Base-by-base conservation (phyloP, 2,329 filamentous ascomycete species). In the Trichoderma koningii region DNA sequence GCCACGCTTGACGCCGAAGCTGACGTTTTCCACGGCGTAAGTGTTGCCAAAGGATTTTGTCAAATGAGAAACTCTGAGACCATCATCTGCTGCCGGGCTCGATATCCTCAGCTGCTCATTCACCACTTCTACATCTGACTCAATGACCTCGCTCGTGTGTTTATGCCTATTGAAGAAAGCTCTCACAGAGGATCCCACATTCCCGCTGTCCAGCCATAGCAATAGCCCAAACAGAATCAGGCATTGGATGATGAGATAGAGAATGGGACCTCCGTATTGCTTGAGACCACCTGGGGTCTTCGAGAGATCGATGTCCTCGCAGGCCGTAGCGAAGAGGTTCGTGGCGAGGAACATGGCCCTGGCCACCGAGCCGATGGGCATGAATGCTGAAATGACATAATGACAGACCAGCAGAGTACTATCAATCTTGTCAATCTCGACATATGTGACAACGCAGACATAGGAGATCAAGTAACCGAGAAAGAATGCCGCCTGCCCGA, bases 1-100 rank as follows among this genome's bases (percentile, higher is more conserved):
- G 56, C 91, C 89, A 55, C 86, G 87, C 17, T 85, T 85, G 38
- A 97, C 89, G 19, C 89, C 89, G 71, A 97, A 97, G 0, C 89
- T 91, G 48, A 96, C 86, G 71, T 97, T 91, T 70, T 96, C 89
- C n/a, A 97, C 92, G 3, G 92, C 93, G 0, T 88, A 87, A 69
- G 89, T 89, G 67, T 83, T 83, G 15, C 87, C 86, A 70, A 97
- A 97, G 0, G 85, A 82, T 76, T 97, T 97, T 38, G 88, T 92
- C 2, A 96, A 79, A 73, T 96, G 87, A 50, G 91, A 77, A 5
- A 96, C 90, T n/a, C 89, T 86, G 17, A 97, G 85, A 17, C 91
- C 90, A 69, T 93, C 88, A 2, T 77, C 75, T 3, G 73, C 70
- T 5, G 71, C 71, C 17, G 66, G 64, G 41, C 68, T 69, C 23